Evolutionary conservation across 345 rosid genomes (phyloP).

Genomic region (Acer campestre): DNA sequence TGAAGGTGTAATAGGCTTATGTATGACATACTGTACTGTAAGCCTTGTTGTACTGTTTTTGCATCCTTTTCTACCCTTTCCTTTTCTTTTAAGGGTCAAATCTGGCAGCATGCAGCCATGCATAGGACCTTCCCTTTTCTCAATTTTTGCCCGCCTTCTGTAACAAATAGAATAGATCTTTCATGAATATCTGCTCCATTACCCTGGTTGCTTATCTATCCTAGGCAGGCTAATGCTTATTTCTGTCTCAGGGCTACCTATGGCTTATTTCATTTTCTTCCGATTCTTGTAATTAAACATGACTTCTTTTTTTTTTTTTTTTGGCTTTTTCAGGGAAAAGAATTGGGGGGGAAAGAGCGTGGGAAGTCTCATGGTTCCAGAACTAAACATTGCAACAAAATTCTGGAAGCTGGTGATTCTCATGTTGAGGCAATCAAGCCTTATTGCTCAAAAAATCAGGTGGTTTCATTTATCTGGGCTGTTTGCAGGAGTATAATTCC

Average conservation of each 20-base stretch:
- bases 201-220: background rate
- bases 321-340: constrained; percentile 39
- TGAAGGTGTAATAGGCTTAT: constrained; percentile 8
- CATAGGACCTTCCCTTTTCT: background rate
- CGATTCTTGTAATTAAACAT: background rate
- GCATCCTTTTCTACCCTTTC: background rate
- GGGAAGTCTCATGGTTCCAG: constrained; percentile 24
- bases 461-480: constrained; percentile 84
- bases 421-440: constrained; percentile 35
- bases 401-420: constrained; percentile 19
- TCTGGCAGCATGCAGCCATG: background rate
- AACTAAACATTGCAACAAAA: constrained; percentile 17
- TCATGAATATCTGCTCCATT: constrained; percentile 1
- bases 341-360: constrained; percentile 13
- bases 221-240: background rate
- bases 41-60: background rate
- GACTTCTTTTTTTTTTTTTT: constrained; percentile 3
- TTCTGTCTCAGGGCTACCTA: background rate
- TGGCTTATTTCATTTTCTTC: constrained; percentile 7
- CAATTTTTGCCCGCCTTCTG: constrained; percentile 3
- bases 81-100: background rate
- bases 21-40: background rate
- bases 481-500: constrained; percentile 72
- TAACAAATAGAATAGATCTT: background rate
- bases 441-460: constrained; percentile 64